Percentiles rank a stretch among this genome's conserved stretches.
Evolutionary conservation across 2,329 filamentous ascomycete species (phyloP).

Genomic region (Colletotrichum salicis): DNA sequence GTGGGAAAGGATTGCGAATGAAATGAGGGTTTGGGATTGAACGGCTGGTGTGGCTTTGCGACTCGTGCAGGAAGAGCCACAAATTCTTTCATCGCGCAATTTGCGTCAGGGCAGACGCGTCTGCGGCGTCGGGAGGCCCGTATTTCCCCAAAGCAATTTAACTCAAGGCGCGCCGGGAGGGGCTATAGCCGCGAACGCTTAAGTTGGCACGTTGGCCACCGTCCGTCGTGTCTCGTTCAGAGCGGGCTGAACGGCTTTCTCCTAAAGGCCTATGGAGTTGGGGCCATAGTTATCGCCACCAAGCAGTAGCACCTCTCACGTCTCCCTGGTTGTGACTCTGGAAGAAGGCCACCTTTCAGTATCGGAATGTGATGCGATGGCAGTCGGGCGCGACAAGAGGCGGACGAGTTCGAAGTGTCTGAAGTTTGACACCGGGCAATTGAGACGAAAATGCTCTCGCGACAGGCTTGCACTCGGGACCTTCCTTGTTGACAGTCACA

Average conservation of each 20-base stretch:
- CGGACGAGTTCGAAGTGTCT: not conserved
- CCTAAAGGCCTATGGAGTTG: not conserved
- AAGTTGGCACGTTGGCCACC: slow-evolving; percentile 4
- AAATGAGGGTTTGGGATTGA: slow-evolving; percentile 34
- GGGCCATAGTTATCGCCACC: not conserved
- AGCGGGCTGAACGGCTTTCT: slow-evolving; percentile 6
- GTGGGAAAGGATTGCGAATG: slow-evolving; percentile 24
- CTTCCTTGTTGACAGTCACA: slow-evolving; percentile 17
- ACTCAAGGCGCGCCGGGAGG: slow-evolving; percentile 25
- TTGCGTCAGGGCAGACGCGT: slow-evolving; percentile 25
- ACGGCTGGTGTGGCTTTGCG: slow-evolving; percentile 27
- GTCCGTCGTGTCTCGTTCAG: slow-evolving; percentile 16
- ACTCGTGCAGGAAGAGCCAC: slow-evolving; percentile 32
- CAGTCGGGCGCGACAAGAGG: not conserved
- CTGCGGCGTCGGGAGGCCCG: slow-evolving; percentile 21
- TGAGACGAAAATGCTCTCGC: slow-evolving; percentile 23
- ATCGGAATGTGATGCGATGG: slow-evolving; percentile 14
- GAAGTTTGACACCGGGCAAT: slow-evolving; percentile 21
- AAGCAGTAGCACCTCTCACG: not conserved
- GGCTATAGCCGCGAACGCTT: slow-evolving; percentile 12
- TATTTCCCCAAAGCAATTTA: slow-evolving; percentile 24
- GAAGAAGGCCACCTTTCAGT: slow-evolving; percentile 21
- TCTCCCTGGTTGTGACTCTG: not conserved
- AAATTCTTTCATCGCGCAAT: slow-evolving; percentile 26
- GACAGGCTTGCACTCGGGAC: slow-evolving; percentile 4